Base-by-base conservation (phyloP, 805 yeast genomes). In the Candida insectorum region DNA sequence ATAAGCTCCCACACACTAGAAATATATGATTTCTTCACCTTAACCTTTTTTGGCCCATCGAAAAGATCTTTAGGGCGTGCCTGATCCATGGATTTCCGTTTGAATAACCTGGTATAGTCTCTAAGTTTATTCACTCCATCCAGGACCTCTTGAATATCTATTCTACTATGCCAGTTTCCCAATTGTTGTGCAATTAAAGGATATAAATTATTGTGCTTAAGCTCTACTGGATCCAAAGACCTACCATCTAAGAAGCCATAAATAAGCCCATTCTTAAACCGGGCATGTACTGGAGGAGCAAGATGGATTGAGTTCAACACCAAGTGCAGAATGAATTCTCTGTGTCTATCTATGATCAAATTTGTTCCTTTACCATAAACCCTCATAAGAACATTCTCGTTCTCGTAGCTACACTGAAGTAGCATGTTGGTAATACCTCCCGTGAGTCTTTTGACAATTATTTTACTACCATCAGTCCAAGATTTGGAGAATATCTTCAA, bases 301-400 rank as follows among this genome's bases (percentile, higher is more conserved):
- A 83, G 66, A 3, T 66, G 62, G 26, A 77, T 62, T 3, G 80
- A 67, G 45, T 78, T 70, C 31, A 84, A 65, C 33, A 77, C 73
- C 30, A 78, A 51, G 51, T 83, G 91, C 36, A 84, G 79, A 13
- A 81, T 79, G 49, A 77, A 80, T 51, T 83, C 93, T 23, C 88
- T 62, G 44, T 79, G 79, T 42, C 93, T 63, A 54, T 84, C 88
- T 21, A 83, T 83, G 31, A 83, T 81, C 23, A 78, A 60, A 34
- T 70, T 73, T 1, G 93, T 83, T 9, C 88, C 88, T 36, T 75
- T 71, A 6, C 93, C 93, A 45, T 84, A 83, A 0, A 84, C 79
- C 38, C 93, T 63, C 35, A 83, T 78, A 12, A 83, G 65, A 0
- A 73, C 77, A 5, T 56, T 58, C 34, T 69, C 71, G 8, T 47